A percentile compares a stretch with the other conserved stretches of the same genome.
These are phyloP conservation scores for Nicotiana benthamiana DNA, from an alignment of 257 asterid species.

Conservation along the genomic window DNA sequence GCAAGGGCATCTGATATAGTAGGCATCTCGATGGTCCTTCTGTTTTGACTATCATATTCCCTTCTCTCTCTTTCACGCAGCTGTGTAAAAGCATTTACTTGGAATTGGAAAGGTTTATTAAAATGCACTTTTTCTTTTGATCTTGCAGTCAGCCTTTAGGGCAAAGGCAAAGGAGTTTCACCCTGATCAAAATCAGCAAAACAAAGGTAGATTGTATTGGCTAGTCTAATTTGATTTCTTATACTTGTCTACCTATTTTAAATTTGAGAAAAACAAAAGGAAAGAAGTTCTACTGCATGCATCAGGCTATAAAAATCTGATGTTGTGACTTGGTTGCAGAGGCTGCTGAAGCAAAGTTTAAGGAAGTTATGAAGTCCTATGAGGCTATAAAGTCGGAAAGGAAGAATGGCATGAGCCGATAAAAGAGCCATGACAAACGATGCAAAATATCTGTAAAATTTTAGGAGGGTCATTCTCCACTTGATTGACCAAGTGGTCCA, in stretches of 20 bases:
- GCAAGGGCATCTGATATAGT: background rate
- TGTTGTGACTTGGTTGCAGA: slow-evolving; percentile 32
- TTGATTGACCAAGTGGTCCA: slow-evolving; percentile 4
- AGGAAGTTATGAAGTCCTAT: slow-evolving; percentile 61
- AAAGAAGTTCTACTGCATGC: background rate
- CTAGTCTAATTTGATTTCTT: background rate
- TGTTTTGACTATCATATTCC: background rate
- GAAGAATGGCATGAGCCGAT: slow-evolving; percentile 27
- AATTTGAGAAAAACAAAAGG: background rate
- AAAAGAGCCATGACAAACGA: background rate
- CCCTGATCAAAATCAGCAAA: slow-evolving; percentile 87
- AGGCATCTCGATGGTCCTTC: background rate
- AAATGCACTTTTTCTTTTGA: background rate
- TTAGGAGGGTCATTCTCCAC: background rate
- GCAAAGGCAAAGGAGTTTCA: slow-evolving; percentile 79
- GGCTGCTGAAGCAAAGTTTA: slow-evolving; percentile 71
- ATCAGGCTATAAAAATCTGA: slow-evolving; percentile 7
- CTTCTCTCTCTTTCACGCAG: background rate
- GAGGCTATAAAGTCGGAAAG: slow-evolving; percentile 55
- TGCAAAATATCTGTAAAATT: background rate
- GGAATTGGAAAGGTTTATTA: background rate
- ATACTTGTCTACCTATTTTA: background rate
- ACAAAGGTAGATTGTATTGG: slow-evolving; percentile 43
- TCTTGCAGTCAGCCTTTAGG: slow-evolving; percentile 78
- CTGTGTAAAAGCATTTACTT: background rate